phyloP scores from a whole-genome alignment of 768 basidiomycete species.

The Podaxis sp. region DNA sequence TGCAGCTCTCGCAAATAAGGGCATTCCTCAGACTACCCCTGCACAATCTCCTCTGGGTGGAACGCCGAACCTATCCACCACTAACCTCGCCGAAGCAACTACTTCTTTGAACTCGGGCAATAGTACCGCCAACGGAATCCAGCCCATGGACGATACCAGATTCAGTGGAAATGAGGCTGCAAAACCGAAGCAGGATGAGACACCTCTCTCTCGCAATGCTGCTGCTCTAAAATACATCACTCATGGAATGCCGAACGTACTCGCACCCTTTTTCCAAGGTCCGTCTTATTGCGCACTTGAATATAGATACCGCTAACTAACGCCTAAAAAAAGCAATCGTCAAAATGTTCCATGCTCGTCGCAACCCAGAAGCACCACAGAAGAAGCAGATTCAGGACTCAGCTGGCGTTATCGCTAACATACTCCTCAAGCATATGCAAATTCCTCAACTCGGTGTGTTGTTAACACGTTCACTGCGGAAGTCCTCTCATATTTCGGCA shows the following conservation, averaged over 20 bases:
- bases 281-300: conserved; percentile 15
- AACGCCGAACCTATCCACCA: conserved; percentile 39
- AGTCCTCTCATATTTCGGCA: conserved; percentile 7
- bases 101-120: conserved; percentile 2
- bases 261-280: conserved; percentile 89
- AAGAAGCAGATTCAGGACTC: conserved; percentile 73
- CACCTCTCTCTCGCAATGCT: conserved; percentile 59
- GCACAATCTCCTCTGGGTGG: conserved; percentile 42
- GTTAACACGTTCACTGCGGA: background rate
- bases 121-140: conserved; percentile 27
- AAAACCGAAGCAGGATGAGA: conserved; percentile 28
- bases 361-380: conserved; percentile 71
- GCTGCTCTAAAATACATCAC: conserved; percentile 77
- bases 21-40: conserved; percentile 45
- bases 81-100: conserved; percentile 34
- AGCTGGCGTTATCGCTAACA: conserved; percentile 62
- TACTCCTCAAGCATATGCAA: conserved; percentile 69
- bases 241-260: conserved; percentile 66
- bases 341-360: conserved; percentile 79
- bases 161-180: conserved; percentile 10
- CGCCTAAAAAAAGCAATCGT: conserved; percentile 56
- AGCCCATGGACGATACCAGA: conserved; percentile 4
- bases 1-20: conserved; percentile 46
- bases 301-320: background rate
- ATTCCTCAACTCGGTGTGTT: conserved; percentile 48